Evolutionary conservation across 2,329 filamentous ascomycete genomes (phyloP).

Genomic region (Pseudogymnoascus sp.): DNA sequence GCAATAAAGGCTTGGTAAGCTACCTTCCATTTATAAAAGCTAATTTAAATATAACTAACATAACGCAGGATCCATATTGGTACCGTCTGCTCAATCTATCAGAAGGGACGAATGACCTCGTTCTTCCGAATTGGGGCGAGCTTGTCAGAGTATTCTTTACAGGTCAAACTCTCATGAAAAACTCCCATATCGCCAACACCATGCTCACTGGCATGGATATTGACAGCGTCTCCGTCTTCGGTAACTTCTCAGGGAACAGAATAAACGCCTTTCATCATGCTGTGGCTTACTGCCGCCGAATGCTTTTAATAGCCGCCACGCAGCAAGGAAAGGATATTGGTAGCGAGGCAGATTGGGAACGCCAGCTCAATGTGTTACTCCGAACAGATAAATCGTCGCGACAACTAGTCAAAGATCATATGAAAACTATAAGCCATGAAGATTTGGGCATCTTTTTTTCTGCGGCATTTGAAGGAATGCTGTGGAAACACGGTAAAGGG

Average conservation of each 20-base stretch:
- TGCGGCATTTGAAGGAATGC: slow-evolving; percentile 49
- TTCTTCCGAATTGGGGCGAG: slow-evolving; percentile 43
- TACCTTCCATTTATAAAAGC: slow-evolving; percentile 17
- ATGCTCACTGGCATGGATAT: slow-evolving; percentile 33
- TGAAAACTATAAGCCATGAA: slow-evolving; percentile 34
- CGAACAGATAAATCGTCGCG: slow-evolving; percentile 60
- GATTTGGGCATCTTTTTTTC: slow-evolving; percentile 39
- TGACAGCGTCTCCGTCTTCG: slow-evolving; percentile 30
- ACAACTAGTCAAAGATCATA: slow-evolving; percentile 45
- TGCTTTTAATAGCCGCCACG: slow-evolving; percentile 48
- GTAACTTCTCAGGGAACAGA: slow-evolving; percentile 32
- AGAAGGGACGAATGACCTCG: slow-evolving; percentile 33
- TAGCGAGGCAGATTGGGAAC: slow-evolving; percentile 77
- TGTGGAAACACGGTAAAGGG: slow-evolving; percentile 31
- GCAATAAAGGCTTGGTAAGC: slow-evolving; percentile 74
- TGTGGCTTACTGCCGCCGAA: slow-evolving; percentile 57
- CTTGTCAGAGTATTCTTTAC: slow-evolving; percentile 43
- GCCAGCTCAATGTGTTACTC: slow-evolving; percentile 64
- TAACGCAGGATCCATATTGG: slow-evolving; percentile 49
- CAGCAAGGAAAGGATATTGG: slow-evolving; percentile 20
- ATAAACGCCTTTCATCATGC: slow-evolving; percentile 57
- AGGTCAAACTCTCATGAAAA: slow-evolving; percentile 26
- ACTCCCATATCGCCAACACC: slow-evolving; percentile 24
- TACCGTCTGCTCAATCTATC: slow-evolving; percentile 51
- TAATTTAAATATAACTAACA: background rate